Percentiles rank a stretch among this genome's conserved stretches.
phyloP scores from a whole-genome alignment of 148 eudicot genomes.

The Chenopodium quinoa region DNA sequence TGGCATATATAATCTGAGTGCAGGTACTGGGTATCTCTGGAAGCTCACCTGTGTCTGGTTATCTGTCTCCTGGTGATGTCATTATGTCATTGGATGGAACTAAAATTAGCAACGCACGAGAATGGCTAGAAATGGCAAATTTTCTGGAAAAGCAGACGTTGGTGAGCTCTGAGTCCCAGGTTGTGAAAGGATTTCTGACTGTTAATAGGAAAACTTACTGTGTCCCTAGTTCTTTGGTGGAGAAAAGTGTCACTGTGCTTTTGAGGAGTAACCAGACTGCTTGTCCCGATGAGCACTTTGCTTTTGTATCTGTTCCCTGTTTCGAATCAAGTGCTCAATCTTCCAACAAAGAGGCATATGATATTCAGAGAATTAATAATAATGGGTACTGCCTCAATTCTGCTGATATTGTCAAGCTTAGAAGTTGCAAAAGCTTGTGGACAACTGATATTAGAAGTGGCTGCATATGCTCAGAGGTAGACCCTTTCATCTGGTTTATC shows the following conservation, averaged over 20 bases:
- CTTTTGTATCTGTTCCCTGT: slow-evolving; percentile 60
- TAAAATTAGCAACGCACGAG: slow-evolving; percentile 44
- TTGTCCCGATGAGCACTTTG: slow-evolving; percentile 59
- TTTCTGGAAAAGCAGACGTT: slow-evolving; percentile 39
- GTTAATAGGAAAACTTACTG: slow-evolving; percentile 56
- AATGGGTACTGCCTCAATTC: slow-evolving; percentile 59
- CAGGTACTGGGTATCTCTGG: slow-evolving; percentile 77
- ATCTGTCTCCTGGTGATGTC: slow-evolving; percentile 72
- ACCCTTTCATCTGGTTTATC: background rate
- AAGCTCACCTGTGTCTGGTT: slow-evolving; percentile 56
- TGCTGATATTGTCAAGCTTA: slow-evolving; percentile 58
- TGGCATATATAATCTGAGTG: slow-evolving; percentile 9
- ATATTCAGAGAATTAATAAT: slow-evolving; percentile 27
- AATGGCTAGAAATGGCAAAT: slow-evolving; percentile 59
- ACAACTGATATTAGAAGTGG: slow-evolving; percentile 35
- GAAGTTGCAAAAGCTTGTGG: slow-evolving; percentile 55
- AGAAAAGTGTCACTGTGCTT: slow-evolving; percentile 38
- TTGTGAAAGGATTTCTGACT: slow-evolving; percentile 24
- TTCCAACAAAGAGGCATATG: slow-evolving; percentile 28
- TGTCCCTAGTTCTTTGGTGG: slow-evolving; percentile 53
- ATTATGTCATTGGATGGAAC: slow-evolving; percentile 61
- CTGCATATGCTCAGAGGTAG: slow-evolving; percentile 80
- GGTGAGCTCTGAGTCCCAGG: slow-evolving; percentile 21
- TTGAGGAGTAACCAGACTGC: slow-evolving; percentile 38
- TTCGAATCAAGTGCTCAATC: slow-evolving; percentile 32